These are phyloP conservation scores for Baorangia bicolor DNA, from an alignment of 768 basidiomycete genomes.

Conservation along the genomic window DNA sequence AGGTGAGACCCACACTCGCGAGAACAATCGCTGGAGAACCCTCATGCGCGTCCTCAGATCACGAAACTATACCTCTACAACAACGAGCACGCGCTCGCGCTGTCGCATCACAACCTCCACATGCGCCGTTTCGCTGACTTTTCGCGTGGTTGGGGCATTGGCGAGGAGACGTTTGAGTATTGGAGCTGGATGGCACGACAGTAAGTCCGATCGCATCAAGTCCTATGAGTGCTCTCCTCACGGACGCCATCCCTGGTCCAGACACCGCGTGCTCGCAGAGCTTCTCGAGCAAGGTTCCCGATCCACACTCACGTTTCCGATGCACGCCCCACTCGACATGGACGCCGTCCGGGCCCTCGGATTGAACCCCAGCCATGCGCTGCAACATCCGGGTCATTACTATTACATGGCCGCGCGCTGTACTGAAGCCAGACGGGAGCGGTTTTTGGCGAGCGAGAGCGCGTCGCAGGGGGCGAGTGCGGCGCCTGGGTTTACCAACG, in stretches of 20 bases:
- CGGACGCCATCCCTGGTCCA: constrained; percentile 38
- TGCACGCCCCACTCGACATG: constrained; percentile 55
- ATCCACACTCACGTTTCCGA: constrained; percentile 60
- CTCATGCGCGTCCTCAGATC: constrained; percentile 48
- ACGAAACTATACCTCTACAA: constrained; percentile 91
- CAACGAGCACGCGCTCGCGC: constrained; percentile 75
- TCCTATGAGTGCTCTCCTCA: neutral
- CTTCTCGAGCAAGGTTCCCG: constrained; percentile 80
- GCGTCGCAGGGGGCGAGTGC: constrained; percentile 36
- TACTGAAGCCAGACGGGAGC: constrained; percentile 70
- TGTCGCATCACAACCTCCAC: constrained; percentile 84
- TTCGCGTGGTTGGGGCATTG: constrained; percentile 91
- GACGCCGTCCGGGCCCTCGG: constrained; percentile 65
- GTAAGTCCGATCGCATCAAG: constrained; percentile 42
- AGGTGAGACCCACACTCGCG: neutral
- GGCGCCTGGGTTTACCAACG: constrained; percentile 79
- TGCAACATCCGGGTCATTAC: constrained; percentile 85
- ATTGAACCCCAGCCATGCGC: constrained; percentile 73
- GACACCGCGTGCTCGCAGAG: constrained; percentile 89
- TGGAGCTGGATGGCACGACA: constrained; percentile 97
- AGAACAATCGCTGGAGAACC: neutral
- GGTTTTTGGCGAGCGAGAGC: constrained; percentile 58
- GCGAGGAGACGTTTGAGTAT: constrained; percentile 94
- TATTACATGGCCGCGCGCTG: constrained; percentile 90
- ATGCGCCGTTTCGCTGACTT: constrained; percentile 84